phyloP scores from a whole-genome alignment of 768 basidiomycete genomes.

The Tulasnella calospora region DNA sequence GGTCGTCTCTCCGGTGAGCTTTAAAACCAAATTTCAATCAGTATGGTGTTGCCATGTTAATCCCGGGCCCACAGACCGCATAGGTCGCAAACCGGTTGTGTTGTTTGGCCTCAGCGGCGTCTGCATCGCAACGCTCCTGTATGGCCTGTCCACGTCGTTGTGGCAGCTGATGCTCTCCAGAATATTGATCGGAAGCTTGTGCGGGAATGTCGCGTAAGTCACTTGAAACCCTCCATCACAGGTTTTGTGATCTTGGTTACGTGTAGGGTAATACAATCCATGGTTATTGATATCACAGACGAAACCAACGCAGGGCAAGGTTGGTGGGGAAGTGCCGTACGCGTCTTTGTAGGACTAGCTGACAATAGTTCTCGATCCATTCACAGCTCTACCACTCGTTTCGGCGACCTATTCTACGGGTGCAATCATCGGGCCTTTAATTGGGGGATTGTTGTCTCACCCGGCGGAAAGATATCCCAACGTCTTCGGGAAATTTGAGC shows the following conservation, averaged over 20 bases:
- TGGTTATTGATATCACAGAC: constrained; percentile 29
- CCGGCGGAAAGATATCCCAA: constrained; percentile 26
- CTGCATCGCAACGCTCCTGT: constrained; percentile 11
- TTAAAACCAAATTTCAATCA: background rate
- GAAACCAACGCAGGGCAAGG: constrained; percentile 26
- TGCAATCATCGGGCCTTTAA: constrained; percentile 23
- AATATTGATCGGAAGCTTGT: constrained; percentile 20
- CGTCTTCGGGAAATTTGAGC: background rate
- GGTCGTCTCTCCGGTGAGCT: constrained; percentile 1
- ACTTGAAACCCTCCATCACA: no score
- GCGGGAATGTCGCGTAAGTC: constrained; percentile 24
- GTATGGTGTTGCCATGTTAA: background rate
- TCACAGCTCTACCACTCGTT: constrained; percentile 27
- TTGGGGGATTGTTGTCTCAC: constrained; percentile 24
- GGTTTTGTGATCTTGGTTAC: background rate
- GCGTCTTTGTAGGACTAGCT: background rate
- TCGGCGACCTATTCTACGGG: constrained; percentile 23
- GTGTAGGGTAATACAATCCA: constrained; percentile 16
- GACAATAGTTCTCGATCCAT: background rate
- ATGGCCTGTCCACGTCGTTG: constrained; percentile 22
- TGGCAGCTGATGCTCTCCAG: constrained; percentile 19
- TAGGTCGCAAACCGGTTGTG: constrained; percentile 27
- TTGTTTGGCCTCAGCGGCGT: constrained; percentile 27
- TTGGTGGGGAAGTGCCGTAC: background rate
- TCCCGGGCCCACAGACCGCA: background rate